phyloP scores from a whole-genome alignment of 1,284 basidiomycete species.

The Neotropicomus parvogracilis region DNA sequence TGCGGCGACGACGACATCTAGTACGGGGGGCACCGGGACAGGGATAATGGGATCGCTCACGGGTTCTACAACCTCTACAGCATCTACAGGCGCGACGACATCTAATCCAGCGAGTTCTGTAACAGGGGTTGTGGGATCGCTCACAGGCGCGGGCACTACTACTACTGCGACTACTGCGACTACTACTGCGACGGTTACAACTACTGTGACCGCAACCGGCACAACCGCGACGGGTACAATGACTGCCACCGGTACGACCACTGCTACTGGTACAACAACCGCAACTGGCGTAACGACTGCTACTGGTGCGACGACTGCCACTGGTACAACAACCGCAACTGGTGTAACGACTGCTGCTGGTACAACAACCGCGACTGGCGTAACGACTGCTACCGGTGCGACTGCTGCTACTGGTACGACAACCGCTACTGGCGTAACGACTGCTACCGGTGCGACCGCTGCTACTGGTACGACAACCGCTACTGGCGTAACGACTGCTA shows the following conservation, averaged over 20 bases:
- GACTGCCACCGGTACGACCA: background rate
- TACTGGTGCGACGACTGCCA: background rate
- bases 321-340: background rate
- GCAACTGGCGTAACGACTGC: background rate
- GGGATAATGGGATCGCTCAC: background rate
- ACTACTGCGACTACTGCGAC: background rate
- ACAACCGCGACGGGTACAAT: background rate
- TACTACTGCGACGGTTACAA: background rate
- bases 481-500: background rate
- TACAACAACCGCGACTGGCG: background rate
- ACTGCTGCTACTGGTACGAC: background rate
- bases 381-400: background rate
- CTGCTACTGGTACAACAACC: background rate
- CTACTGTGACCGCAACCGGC: background rate
- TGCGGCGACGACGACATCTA: background rate
- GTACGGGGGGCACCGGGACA: background rate
- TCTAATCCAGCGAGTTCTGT: background rate
- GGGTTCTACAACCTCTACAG: background rate
- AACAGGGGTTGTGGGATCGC: background rate
- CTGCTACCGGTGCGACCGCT: background rate
- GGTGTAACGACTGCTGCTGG: background rate
- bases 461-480: background rate
- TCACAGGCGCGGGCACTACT: background rate
- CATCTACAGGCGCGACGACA: slow-evolving; percentile 1
- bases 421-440: background rate